Conservation (phyloP, 2,329 filamentous ascomycete species). For the Aureobasidium namibiae region DNA sequence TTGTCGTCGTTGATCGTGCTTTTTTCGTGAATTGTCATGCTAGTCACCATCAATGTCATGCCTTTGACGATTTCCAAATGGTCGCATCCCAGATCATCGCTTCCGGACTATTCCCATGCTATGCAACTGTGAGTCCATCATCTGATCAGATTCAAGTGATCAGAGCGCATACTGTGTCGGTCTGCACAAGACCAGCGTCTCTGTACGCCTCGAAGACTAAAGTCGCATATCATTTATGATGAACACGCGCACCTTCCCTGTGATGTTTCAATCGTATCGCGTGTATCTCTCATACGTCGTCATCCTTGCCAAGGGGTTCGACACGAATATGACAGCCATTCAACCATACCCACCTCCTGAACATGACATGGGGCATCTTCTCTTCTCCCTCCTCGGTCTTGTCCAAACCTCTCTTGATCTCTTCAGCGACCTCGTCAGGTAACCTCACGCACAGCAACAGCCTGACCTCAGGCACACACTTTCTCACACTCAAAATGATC, state of each 20-base stretch:
- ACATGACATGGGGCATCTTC: constrained; percentile 1
- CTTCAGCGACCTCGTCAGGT: neutral
- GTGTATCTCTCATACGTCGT: neutral
- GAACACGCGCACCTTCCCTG: too few species aligned
- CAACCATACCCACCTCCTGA: constrained; percentile 4
- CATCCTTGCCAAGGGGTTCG: constrained; percentile 9
- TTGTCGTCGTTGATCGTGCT: neutral
- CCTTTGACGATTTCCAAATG: neutral
- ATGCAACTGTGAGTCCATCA: neutral
- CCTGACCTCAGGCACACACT: constrained; percentile 7
- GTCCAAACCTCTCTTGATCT: neutral
- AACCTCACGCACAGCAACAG: constrained; percentile 6
- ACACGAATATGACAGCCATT: constrained; percentile 12
- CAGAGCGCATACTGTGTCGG: neutral
- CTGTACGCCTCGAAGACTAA: too few species aligned
- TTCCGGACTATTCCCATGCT: neutral
- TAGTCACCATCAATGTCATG: neutral
- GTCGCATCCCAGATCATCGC: neutral
- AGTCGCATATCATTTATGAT: neutral
- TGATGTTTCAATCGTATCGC: too few species aligned
- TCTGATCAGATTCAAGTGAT: neutral
- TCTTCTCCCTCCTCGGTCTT: neutral
- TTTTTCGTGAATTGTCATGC: neutral
- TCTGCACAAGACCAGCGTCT: neutral
- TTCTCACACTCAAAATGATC: constrained; percentile 14